These are phyloP conservation scores for Lablab purpureus DNA, from an alignment of 306 rosid species.

Conservation along the genomic window DNA sequence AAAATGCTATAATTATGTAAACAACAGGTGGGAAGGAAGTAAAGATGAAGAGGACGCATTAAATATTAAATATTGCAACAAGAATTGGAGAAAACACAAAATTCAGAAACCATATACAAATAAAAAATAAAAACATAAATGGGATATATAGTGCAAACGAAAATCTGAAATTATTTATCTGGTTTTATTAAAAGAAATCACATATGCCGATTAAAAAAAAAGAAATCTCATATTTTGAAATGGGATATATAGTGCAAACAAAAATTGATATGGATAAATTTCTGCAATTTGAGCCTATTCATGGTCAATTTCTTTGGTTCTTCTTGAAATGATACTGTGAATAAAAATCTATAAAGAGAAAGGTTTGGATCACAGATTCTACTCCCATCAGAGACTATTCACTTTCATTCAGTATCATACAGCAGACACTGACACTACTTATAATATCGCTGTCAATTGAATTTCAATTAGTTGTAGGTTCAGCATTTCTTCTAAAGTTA, in stretches of 20 bases:
- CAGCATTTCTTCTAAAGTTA: not conserved
- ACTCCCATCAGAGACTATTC: not conserved
- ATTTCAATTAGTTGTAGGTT: slow-evolving; percentile 6
- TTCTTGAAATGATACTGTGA: not conserved
- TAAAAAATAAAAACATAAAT: not conserved
- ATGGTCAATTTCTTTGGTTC: not conserved
- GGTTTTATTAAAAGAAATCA: slow-evolving; percentile 12
- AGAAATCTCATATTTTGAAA: not conserved
- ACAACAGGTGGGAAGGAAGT: slow-evolving; percentile 4
- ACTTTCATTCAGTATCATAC: not conserved
- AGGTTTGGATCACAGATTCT: not conserved
- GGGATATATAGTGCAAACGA: too few relatives aligned
- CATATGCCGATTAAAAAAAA: too few relatives aligned
- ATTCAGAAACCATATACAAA: slow-evolving; percentile 2
- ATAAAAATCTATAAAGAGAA: not conserved
- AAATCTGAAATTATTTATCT: not conserved
- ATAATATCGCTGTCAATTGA: not conserved
- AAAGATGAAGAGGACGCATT: slow-evolving; percentile 19
- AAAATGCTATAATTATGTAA: slow-evolving; percentile 28
- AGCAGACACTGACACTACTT: slow-evolving; percentile 3
- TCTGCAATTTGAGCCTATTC: slow-evolving; percentile 16
- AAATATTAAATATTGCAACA: slow-evolving; percentile 11
- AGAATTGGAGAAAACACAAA: not conserved
- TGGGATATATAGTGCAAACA: not conserved
- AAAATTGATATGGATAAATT: slow-evolving; percentile 4